Evolutionary conservation across 2,329 filamentous ascomycete species (phyloP), one percentile per base, ranked within the genome.

Genomic region (Colletotrichum chrysophilum): DNA sequence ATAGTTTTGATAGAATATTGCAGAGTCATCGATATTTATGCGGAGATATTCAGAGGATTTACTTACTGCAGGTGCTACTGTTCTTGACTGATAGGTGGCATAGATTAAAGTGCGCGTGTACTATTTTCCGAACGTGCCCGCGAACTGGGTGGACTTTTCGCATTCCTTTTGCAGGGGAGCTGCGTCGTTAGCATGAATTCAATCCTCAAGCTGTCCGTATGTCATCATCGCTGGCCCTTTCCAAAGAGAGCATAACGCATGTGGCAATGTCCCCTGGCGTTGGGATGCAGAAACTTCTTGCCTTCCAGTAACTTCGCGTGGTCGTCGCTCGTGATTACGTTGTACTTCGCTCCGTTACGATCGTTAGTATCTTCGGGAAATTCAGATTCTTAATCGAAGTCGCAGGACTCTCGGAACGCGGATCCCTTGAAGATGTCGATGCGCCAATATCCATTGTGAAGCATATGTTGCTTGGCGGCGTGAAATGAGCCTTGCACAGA

Each of bases 401-500:
- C 82, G 69, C 86, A 89, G 62, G 88, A 88, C 1, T 87, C 1
- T 87, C 80, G 78, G 21, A 84, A 84, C 55, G 88, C 86, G 1
- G 83, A 81, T 24, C 81, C 83, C 5, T 81, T 76, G 0, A 79
- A 71, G 0, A 86, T 76, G 56, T 88, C 82, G 58, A 89, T 81
- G 32, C 80, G 84, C 77, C 88, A 90, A 74, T 90, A 88, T 0
- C 87, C 86, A 70, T 88, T 89, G 16, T 81, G 83, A 0, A 80
- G 79, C 88, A 90, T 90, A 65, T 90, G 90, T 52, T 89, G 87
- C 76, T 89, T 87, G 0, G 87, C 85, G 0, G 85, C 89, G 69
- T 88, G 83, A 0, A 83, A 81, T 0, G 85, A 88, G 1, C 80
- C 79, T 38, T 86, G 83, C 34, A 84, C 79, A 10, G 83, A 87